phyloP scores from a whole-genome alignment of 1,284 basidiomycete species.

The Microbotryum intermedium region DNA sequence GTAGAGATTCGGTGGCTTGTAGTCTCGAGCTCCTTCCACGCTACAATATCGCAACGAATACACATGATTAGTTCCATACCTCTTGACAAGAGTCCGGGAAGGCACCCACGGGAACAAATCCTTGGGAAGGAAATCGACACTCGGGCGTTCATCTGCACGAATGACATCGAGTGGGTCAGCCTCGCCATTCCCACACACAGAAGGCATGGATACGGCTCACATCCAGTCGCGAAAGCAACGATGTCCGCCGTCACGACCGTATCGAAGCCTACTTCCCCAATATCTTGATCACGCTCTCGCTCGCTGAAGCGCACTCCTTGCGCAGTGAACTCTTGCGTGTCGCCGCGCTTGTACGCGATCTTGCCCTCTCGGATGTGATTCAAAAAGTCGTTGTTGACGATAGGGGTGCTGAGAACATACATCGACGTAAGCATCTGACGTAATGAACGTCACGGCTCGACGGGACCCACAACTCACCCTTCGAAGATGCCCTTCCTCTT shows the following conservation, averaged over 20 bases:
- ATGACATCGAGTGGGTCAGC: too few relatives aligned
- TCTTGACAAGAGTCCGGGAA: too few relatives aligned
- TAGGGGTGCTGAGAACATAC: constrained; percentile 35
- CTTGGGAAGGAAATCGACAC: constrained; percentile 50
- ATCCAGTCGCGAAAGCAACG: neutral
- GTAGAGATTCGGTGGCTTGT: constrained; percentile 51
- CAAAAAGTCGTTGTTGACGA: constrained; percentile 55
- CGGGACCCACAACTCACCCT: constrained; percentile 36
- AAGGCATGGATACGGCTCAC: too few relatives aligned
- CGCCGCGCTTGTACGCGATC: constrained; percentile 51
- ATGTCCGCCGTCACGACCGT: constrained; percentile 46
- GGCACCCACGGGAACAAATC: constrained; percentile 50
- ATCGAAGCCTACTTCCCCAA: constrained; percentile 38
- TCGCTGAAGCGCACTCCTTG: constrained; percentile 44
- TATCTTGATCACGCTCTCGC: constrained; percentile 33
- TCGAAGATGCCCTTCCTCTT: constrained; percentile 45
- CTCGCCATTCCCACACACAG: too few relatives aligned
- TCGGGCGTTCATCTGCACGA: constrained; percentile 44
- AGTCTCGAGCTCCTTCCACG: constrained; percentile 11
- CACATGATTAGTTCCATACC: too few relatives aligned
- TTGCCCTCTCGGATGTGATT: constrained; percentile 47
- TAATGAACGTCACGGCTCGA: neutral
- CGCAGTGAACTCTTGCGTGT: constrained; percentile 46
- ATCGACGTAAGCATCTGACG: neutral
- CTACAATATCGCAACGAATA: neutral